These are phyloP conservation scores for Aspergillus brasiliensis DNA, from an alignment of 2,329 filamentous ascomycete species.

Conservation along the genomic window DNA sequence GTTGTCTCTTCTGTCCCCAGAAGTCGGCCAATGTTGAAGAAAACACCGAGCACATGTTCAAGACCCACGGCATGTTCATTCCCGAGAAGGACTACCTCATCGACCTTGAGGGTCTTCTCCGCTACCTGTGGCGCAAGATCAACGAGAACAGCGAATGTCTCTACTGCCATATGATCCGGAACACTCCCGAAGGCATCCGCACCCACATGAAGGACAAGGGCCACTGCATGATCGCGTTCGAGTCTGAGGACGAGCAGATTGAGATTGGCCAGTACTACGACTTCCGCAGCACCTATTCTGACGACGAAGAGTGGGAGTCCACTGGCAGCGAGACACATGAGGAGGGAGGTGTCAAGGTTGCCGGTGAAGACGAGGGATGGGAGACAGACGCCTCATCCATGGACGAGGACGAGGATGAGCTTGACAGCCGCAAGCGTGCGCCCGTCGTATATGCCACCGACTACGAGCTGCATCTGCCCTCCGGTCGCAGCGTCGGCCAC, in stretches of 20 bases:
- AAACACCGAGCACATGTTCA: slow-evolving; percentile 86
- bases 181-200: slow-evolving; percentile 77
- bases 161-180: slow-evolving; percentile 81
- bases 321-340: slow-evolving; percentile 36
- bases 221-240: slow-evolving; percentile 95
- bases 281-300: slow-evolving; percentile 92
- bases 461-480: slow-evolving; percentile 89
- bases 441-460: slow-evolving; percentile 85
- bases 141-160: slow-evolving; percentile 80
- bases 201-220: slow-evolving; percentile 97
- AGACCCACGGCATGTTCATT: slow-evolving; percentile 92
- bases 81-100: slow-evolving; percentile 84
- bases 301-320: slow-evolving; percentile 67
- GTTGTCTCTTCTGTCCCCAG: slow-evolving; percentile 91
- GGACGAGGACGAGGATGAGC: slow-evolving; percentile 80
- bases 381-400: slow-evolving; percentile 93
- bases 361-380: slow-evolving; percentile 71
- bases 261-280: slow-evolving; percentile 97
- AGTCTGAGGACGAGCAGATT: slow-evolving; percentile 83
- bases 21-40: slow-evolving; percentile 73
- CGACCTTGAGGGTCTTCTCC: slow-evolving; percentile 78
- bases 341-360: slow-evolving; percentile 66
- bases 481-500: slow-evolving; percentile 86
- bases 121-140: slow-evolving; percentile 77
- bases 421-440: slow-evolving; percentile 75